Evolutionary conservation across 768 basidiomycete genomes (phyloP).

Genomic region (Dioszegia aurantiaca): DNA sequence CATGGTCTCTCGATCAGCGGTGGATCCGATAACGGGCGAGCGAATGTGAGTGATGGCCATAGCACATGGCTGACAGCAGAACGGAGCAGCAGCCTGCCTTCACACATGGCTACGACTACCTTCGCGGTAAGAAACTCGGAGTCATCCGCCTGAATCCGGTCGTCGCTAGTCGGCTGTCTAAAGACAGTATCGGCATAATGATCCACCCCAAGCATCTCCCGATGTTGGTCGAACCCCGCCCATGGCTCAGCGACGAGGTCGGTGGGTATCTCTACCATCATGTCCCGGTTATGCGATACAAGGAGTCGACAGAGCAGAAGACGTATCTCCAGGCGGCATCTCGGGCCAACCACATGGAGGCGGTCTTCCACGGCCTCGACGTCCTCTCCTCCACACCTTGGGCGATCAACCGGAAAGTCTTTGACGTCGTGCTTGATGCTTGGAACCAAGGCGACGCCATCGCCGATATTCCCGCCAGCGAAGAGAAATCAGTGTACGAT

Average conservation of each 20-base stretch:
- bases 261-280: constrained; percentile 81
- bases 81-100: constrained; percentile 84
- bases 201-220: constrained; percentile 92
- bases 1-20: constrained; percentile 63
- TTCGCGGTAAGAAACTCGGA: constrained; percentile 91
- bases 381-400: constrained; percentile 86
- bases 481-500: constrained; percentile 54
- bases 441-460: constrained; percentile 84
- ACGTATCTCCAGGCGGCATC: constrained; percentile 74
- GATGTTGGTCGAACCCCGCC: constrained; percentile 87
- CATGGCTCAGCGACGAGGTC: constrained; percentile 72
- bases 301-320: constrained; percentile 80
- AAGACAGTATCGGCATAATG: constrained; percentile 66
- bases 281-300: constrained; percentile 83
- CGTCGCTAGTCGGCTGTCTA: constrained; percentile 72
- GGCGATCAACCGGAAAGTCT: constrained; percentile 75
- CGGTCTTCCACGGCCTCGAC: constrained; percentile 83
- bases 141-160: constrained; percentile 80
- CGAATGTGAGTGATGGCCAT: constrained; percentile 57
- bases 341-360: constrained; percentile 69
- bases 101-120: constrained; percentile 84
- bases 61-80: constrained; percentile 51
- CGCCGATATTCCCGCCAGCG: constrained; percentile 77
- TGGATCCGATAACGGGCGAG: constrained; percentile 61
- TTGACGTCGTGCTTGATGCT: constrained; percentile 69